Base-by-base conservation (phyloP, 1,139 yeast species). In the Tardiomyces depauwii region DNA sequence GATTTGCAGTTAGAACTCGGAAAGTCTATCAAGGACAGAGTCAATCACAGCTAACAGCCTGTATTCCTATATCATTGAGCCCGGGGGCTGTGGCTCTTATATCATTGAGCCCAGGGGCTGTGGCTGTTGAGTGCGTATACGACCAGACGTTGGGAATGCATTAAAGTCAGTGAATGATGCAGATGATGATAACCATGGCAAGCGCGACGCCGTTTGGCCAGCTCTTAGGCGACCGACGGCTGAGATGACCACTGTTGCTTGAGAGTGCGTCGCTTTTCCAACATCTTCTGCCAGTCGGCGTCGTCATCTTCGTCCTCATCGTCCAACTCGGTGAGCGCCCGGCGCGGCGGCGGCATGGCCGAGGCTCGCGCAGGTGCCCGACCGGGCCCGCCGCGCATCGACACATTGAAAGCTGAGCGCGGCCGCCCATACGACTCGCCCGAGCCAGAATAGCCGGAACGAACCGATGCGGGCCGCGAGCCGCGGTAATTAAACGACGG, bases 301-400 rank as follows among this genome's bases (percentile, higher is more conserved):
- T 62, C 66, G 30, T 62, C 65, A n/a, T 62, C 65, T 13, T 60
- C 64, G 13, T 63, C 66, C 36, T 62, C 65, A 2, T 60, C 64
- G 10, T 55, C 60, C 18, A 52, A 55, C 16, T 47, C 51, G 9
- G 42, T 7, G 42, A 41, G 25, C 23, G 42, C 25, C 23, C 23
- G 47, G 33, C 39, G 44, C 6, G 51, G 44, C 14, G 38, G 38
- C 4, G 21, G 25, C 12, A 21, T 23, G 18, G 28, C 13, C 5
- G 16, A 13, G 13, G 19, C n/a, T 11, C 43, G 19, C 7, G 7
- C 25, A 21, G 25, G 25, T 7, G 25, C 25, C 7, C 25, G 25
- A 7, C 25, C 25, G 25, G 25, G 25, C 25, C 25, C 25, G 16
- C 23, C 38, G 18, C 39, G 11, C 27, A 44, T 16, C 19, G 42